Conservation (phyloP, 148 eudicot species). For the Rhododendron williamsianum region DNA sequence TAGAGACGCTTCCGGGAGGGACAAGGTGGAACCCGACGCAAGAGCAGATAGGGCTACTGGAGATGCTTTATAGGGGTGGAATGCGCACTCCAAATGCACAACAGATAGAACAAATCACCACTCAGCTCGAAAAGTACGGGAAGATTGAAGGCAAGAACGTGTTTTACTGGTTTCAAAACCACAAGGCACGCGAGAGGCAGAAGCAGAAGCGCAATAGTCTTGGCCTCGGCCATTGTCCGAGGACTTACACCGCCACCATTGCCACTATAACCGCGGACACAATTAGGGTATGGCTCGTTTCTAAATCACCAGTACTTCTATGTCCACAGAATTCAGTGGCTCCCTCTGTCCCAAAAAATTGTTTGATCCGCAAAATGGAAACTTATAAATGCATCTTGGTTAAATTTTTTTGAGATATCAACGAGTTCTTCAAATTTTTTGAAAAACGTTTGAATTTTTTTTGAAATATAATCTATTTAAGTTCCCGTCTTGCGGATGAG, state of each 20-base stretch:
- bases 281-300: constrained; percentile 27
- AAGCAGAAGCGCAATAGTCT: constrained; percentile 70
- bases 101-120: constrained; percentile 83
- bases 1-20: constrained; percentile 72
- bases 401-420: neutral
- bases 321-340: neutral
- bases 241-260: constrained; percentile 19
- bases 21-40: constrained; percentile 95
- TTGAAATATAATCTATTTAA: neutral
- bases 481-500: neutral
- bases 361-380: neutral
- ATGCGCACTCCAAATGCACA: constrained; percentile 93
- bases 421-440: neutral
- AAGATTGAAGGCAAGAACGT: constrained; percentile 95
- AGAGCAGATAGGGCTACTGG: constrained; percentile 77
- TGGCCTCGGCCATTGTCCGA: constrained; percentile 34
- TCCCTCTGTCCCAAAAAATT: no score
- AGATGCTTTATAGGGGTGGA: constrained; percentile 79
- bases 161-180: constrained; percentile 95
- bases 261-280: constrained; percentile 24
- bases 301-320: no score
- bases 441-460: no score
- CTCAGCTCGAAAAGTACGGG: constrained; percentile 61
- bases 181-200: constrained; percentile 92
- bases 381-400: neutral